Conservation (phyloP, 768 basidiomycete species). For the Russula sp. region DNA sequence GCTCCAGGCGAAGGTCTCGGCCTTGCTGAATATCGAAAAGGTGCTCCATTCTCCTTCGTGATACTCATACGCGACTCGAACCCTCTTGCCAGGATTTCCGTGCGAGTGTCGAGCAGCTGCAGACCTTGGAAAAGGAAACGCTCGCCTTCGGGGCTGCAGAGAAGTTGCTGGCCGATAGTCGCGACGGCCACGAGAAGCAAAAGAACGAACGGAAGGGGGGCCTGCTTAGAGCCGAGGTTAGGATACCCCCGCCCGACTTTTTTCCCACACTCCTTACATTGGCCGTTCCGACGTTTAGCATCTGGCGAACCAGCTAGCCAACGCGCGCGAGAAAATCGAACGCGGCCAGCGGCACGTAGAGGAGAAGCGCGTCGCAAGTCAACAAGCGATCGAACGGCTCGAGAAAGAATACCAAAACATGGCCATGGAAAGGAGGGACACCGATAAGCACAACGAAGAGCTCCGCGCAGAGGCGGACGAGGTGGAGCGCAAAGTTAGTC, state of each 20-base stretch:
- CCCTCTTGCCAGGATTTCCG: conserved; percentile 54
- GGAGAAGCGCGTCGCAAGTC: conserved; percentile 70
- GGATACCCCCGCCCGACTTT: neutral
- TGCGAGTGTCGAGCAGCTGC: conserved; percentile 67
- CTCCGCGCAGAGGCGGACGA: conserved; percentile 63
- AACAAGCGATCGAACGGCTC: conserved; percentile 66
- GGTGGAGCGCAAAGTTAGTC: conserved; percentile 55
- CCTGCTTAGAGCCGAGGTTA: conserved; percentile 56
- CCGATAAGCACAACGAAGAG: conserved; percentile 75
- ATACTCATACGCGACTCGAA: conserved; percentile 3
- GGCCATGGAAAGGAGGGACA: conserved; percentile 67
- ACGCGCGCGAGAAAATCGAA: conserved; percentile 79
- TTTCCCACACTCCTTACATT: neutral
- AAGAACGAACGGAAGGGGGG: conserved; percentile 70
- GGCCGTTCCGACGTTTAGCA: conserved; percentile 43
- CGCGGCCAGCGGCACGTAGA: conserved; percentile 74
- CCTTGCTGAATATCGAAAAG: conserved; percentile 69
- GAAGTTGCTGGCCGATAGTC: conserved; percentile 62
- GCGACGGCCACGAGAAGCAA: conserved; percentile 64
- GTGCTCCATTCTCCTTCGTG: conserved; percentile 33
- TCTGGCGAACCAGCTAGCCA: conserved; percentile 69
- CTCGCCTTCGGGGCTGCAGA: conserved; percentile 55
- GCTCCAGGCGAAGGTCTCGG: conserved; percentile 65
- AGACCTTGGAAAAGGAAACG: conserved; percentile 64
- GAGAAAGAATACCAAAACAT: conserved; percentile 77